These are phyloP conservation scores for Hypoxylon sp. DNA, from an alignment of 2,329 filamentous ascomycete species.

Conservation along the genomic window DNA sequence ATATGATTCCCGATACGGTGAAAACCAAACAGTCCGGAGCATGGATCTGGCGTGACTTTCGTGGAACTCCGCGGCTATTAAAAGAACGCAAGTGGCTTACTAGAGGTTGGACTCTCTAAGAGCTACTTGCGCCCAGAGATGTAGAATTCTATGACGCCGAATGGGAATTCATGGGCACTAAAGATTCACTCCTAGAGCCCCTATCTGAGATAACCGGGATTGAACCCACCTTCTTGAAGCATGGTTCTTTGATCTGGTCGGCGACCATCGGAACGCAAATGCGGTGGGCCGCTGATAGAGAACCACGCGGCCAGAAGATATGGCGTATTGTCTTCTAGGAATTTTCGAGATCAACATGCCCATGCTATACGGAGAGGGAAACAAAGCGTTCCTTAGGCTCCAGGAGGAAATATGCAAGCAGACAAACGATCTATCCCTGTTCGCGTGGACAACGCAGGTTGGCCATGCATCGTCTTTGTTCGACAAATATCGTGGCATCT, in stretches of 20 bases:
- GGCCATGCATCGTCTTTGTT: constrained; percentile 10
- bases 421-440: constrained; percentile 38
- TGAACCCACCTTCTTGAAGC: constrained; percentile 12
- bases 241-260: constrained; percentile 8
- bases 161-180: constrained; percentile 39
- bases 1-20: constrained; percentile 20
- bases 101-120: constrained; percentile 44
- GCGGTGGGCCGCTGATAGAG: constrained; percentile 37
- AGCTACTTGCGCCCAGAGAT: constrained; percentile 38
- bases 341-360: constrained; percentile 44
- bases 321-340: constrained; percentile 42
- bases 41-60: neutral
- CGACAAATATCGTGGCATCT: constrained; percentile 28
- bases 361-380: constrained; percentile 36
- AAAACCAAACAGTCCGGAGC: neutral
- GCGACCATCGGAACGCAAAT: constrained; percentile 27
- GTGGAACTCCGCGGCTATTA: neutral
- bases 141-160: constrained; percentile 39
- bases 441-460: constrained; percentile 32
- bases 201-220: constrained; percentile 39
- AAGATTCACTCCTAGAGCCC: constrained; percentile 6
- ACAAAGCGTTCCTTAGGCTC: constrained; percentile 34
- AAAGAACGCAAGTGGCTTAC: constrained; percentile 27
- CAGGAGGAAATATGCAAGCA: constrained; percentile 42
- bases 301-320: constrained; percentile 39